A percentile compares a stretch with the other conserved stretches of the same genome.
Conservation (phyloP, 495 filamentous ascomycete species). For the Neurospora tetrasperma region DNA sequence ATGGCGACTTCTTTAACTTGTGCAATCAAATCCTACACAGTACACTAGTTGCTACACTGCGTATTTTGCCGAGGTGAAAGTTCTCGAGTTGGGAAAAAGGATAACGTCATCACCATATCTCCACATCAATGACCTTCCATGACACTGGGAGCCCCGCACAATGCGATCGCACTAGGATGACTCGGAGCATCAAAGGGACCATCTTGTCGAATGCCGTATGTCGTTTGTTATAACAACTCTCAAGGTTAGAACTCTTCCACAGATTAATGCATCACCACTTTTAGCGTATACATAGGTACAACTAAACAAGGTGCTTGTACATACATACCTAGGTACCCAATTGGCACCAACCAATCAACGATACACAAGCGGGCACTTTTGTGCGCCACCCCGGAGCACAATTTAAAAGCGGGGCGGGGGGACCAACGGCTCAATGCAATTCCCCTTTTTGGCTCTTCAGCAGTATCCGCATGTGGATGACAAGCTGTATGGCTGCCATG, state of each 20-base stretch:
- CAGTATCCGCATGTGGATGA: background rate
- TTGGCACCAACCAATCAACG: background rate
- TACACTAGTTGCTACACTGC: background rate
- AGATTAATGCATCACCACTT: background rate
- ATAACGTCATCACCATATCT: background rate
- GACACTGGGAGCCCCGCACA: background rate
- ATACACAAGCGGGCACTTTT: background rate
- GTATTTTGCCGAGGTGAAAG: background rate
- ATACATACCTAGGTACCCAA: background rate
- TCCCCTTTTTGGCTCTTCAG: background rate
- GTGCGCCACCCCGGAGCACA: background rate
- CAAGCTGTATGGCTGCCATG: background rate
- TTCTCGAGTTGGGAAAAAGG: background rate
- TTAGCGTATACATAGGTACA: background rate
- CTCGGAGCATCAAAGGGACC: background rate
- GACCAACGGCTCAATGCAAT: background rate
- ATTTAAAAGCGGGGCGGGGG: background rate
- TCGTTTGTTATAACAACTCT: background rate
- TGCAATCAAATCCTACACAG: no score
- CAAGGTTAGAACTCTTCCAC: background rate
- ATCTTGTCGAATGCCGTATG: background rate
- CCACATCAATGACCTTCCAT: background rate
- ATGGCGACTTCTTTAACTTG: background rate
- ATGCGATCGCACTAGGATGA: background rate
- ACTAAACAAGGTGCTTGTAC: background rate